Evolutionary conservation across 2,329 filamentous ascomycete species (phyloP), one percentile per base, ranked within the genome.

Genomic region (Botrytis byssoidea): DNA sequence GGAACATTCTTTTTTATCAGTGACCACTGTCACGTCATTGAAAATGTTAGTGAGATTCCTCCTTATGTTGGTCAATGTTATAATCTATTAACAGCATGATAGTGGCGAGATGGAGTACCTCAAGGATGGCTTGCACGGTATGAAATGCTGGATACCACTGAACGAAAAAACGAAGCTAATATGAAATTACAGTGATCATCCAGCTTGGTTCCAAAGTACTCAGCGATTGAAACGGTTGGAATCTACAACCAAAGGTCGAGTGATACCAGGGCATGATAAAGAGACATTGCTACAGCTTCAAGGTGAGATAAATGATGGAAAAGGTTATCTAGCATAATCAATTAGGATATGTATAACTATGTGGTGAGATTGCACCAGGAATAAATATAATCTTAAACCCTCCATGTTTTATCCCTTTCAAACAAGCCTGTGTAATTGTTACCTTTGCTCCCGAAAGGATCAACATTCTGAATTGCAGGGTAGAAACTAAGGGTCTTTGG

Each of bases 1-100:
- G 81, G 80, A 1, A 81, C 80, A 5, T 81, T 81, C 64, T 77
- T 82, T 74, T 82, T 81, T 71, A 81, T 79, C 63, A 80, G 78
- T 72, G 81, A 82, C 70, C 80, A 82, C 51, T 82, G 77, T 46
- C 80, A 82, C 73, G 79, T 82, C 22, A 78, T 78, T 66, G 79
- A 81, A 63, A 79, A 82, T 71, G 74, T 78, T 76, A 70, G 78
- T 75, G 22, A 7, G 42, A 29, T 9, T 57, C 6, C 14, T 57
- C 25, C 40, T 25, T 29, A 12, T 20, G 29, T 22, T 44, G 44
- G 65, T 35, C n/a, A 29, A 48, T 55, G 37, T 35, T 35, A 40
- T 25, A 32, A 35, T 32, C 8, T 67, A 8, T 72, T 66, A 60
- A 72, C 20, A 68, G 61, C 55, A 25, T 40, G 6, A 35, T 40